phyloP scores from a whole-genome alignment of 2,329 filamentous ascomycete genomes.

The Periconia macrospinosa region DNA sequence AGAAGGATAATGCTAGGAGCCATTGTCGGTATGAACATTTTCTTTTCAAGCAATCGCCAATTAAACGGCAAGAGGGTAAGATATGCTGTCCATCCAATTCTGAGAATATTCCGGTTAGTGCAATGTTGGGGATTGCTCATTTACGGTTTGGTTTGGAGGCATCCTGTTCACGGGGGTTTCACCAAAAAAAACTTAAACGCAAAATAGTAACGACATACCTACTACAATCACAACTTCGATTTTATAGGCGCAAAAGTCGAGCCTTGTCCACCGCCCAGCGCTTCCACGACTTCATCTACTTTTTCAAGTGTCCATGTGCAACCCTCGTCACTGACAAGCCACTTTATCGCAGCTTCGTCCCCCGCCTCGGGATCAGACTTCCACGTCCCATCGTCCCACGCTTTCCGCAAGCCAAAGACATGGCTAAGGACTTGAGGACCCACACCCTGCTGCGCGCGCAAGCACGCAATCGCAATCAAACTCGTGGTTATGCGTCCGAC shows the following conservation, averaged over 20 bases:
- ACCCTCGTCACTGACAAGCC: constrained; percentile 67
- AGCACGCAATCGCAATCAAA: constrained; percentile 71
- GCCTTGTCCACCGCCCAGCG: constrained; percentile 30
- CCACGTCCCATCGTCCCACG: constrained; percentile 66
- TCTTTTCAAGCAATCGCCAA: too few relatives aligned
- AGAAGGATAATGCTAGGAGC: too few relatives aligned
- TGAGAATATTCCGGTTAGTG: too few relatives aligned
- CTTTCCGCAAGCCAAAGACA: constrained; percentile 78
- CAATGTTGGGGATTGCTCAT: too few relatives aligned
- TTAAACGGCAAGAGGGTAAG: too few relatives aligned
- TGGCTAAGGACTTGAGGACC: constrained; percentile 81
- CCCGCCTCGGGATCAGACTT: constrained; percentile 50
- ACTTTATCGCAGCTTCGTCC: constrained; percentile 59
- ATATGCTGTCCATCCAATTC: too few relatives aligned
- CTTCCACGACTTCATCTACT: constrained; percentile 62
- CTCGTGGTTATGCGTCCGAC: constrained; percentile 73
- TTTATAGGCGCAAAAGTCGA: constrained; percentile 34
- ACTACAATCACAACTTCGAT: constrained; percentile 24
- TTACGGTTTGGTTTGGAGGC: too few relatives aligned
- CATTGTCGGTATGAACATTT: too few relatives aligned
- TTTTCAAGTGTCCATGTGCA: constrained; percentile 64
- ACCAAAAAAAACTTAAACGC: too few relatives aligned
- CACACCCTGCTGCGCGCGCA: constrained; percentile 79
- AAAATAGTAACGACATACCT: neutral
- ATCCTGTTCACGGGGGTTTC: too few relatives aligned